Conservation (phyloP, 2,329 filamentous ascomycete species). For the Lachnellula willkommii region DNA sequence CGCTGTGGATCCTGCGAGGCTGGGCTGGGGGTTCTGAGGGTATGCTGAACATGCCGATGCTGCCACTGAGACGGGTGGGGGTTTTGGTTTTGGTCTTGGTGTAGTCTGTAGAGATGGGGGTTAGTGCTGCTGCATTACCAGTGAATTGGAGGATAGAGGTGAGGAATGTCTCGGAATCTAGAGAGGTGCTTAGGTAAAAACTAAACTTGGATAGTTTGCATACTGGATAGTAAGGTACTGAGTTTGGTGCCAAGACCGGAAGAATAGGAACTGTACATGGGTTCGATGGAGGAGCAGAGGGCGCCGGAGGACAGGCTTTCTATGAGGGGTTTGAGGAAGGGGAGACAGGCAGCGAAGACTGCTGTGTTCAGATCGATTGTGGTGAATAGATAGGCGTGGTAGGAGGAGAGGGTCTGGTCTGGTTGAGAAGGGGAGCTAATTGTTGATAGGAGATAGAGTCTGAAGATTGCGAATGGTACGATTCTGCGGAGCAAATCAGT, state of each 20-base stretch:
- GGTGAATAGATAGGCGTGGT: slow-evolving; percentile 14
- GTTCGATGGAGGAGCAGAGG: slow-evolving; percentile 11
- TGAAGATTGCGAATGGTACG: slow-evolving; percentile 28
- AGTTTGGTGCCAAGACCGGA: slow-evolving; percentile 7
- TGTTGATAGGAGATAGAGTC: slow-evolving; percentile 13
- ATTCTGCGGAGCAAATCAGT: slow-evolving; percentile 27
- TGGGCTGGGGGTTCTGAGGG: not conserved
- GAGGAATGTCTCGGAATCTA: too few species aligned
- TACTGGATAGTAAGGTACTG: slow-evolving; percentile 5
- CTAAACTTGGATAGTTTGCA: too few species aligned
- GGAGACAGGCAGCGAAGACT: slow-evolving; percentile 18
- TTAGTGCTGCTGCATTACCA: too few species aligned
- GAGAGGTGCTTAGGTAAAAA: too few species aligned
- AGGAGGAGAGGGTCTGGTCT: slow-evolving; percentile 15
- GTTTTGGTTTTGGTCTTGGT: too few species aligned
- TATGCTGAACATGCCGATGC: too few species aligned
- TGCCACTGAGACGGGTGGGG: too few species aligned
- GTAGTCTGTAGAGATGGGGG: too few species aligned
- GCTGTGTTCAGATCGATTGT: slow-evolving; percentile 20
- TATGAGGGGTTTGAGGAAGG: slow-evolving; percentile 22
- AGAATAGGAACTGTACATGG: slow-evolving; percentile 12
- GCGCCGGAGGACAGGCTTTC: slow-evolving; percentile 17
- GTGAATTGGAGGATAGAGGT: too few species aligned
- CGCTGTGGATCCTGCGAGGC: not conserved
- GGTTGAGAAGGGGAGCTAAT: slow-evolving; percentile 1